Base-by-base conservation (phyloP, 176 grass and related monocot genomes). In the Eleusine coracana region DNA sequence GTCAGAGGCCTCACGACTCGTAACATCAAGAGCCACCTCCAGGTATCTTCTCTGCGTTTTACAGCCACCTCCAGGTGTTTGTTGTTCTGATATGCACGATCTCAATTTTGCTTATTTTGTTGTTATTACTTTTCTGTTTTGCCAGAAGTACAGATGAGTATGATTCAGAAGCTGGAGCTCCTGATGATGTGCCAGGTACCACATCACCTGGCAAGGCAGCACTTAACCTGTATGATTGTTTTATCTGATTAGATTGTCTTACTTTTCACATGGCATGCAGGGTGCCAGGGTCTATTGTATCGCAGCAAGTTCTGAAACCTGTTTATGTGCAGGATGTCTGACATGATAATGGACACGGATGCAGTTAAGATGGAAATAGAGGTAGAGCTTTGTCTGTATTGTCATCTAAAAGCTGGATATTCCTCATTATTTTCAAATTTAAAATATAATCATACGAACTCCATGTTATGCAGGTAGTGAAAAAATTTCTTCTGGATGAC, bases 1-100 rank as follows among this genome's bases (percentile, higher is more conserved):
- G 85, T 81, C 72, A 38, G 17, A 54, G 66, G 81, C 39, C 76
- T 91, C 11, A 87, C 76, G 38, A 54, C 60, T 36, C 4, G 34
- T 31, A 87, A 91, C 56, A 54, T 91, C 28, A 91, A 91, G 45
- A 91, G 85, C 60, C 89, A 91, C 78, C 81, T 91, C 54, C 75
- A 91, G 44, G 89, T 90, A 76, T 21, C 13, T 85, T 34, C 18
- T 45, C 36, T 18, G 25, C 60, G 13, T 45, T 78, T 3, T 36
- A 70, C 10, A 34, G 60, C 17, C 31, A 34, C 31, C 56, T 70
- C 15, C 38, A 10, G 4, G 31, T 44, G 14, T 56, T 50, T 84
- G 20, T 48, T 14, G 18, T 79, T 68, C n/a, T 20, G 2, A 61
- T 13, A 63, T 65, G 50, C 62, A 42, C 21, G 40, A 61, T 52